Evolutionary conservation across 345 rosid species (phyloP), one percentile per base, ranked within the genome.

Genomic region (Corchorus capsularis): DNA sequence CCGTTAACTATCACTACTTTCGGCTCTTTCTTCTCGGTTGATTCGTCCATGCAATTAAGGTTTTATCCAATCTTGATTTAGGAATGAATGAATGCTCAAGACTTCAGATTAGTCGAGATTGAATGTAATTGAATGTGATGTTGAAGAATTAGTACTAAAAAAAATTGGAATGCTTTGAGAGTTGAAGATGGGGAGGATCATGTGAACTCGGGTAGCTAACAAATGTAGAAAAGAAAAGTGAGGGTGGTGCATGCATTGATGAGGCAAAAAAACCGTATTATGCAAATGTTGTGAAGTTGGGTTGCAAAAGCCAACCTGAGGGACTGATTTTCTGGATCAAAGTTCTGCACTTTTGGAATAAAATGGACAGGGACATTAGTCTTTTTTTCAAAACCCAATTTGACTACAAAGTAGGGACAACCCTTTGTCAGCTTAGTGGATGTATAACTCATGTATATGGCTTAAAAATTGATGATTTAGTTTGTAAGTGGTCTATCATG

Each of bases 261-360:
- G 82, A 34, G 62, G 49, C 17, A 37, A 56, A 49, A n/a, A 73
- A 77, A 65, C 69, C 63, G 62, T 61, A 78, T 35, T 47, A 71
- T 14, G 62, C 50, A 47, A 11, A 19, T 79, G 75, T 34, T 37
- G 57, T 72, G 75, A 49, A 61, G 65, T 63, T 74, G 82, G 86
- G 78, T 52, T 55, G 37, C 63, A 71, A 74, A 78, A 61, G 80
- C 77, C 69, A 41, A 53, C 61, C 78, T 19, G 66, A 69, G 63
- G 20, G 47, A 74, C 77, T 53, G 78, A 76, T 68, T 76, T 78
- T 74, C 47, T 55, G 82, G 66, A 59, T 15, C 56, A 54, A 81
- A 79, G 49, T 34, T 34, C 34, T 57, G 70, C 83, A 77, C 47
- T 43, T 49, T 53, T 47, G 78, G 79, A 79, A 77, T 81, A 75